Evolutionary conservation across 257 asterid species (phyloP).

Genomic region (Solanum microdontum): DNA sequence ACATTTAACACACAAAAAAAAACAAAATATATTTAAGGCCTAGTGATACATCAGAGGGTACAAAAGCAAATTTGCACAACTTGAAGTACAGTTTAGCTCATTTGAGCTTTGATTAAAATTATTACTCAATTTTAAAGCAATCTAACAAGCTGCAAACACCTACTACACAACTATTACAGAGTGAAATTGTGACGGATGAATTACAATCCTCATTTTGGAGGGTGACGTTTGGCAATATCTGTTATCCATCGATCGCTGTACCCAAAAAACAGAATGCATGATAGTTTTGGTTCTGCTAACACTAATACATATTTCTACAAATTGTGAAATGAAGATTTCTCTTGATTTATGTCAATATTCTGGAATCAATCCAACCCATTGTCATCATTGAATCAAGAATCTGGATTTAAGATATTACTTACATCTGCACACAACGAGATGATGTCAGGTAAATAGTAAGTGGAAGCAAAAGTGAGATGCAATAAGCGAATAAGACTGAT

Average conservation of each 20-base stretch:
- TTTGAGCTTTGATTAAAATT: not conserved
- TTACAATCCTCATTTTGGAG: not conserved
- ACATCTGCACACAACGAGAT: not conserved
- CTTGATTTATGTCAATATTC: conserved; percentile 3
- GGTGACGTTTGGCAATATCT: not conserved
- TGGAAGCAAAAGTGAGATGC: not conserved
- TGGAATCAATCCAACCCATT: not conserved
- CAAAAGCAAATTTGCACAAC: not conserved
- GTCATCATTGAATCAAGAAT: not conserved
- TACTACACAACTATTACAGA: not conserved
- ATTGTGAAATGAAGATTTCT: not conserved
- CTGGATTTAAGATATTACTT: not conserved
- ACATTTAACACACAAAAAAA: not conserved
- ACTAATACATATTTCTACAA: conserved; percentile 26
- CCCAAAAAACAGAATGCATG: conserved; percentile 1
- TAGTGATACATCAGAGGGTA: not conserved
- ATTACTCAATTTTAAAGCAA: not conserved
- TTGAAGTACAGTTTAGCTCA: not conserved
- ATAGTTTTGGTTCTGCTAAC: conserved; percentile 5
- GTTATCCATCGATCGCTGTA: not conserved
- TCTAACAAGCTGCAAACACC: not conserved
- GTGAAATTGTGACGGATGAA: not conserved
- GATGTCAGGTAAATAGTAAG: not conserved
- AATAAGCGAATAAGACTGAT: not conserved
- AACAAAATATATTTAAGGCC: not conserved